Percentiles rank a stretch among this genome's conserved stretches.
phyloP scores from a whole-genome alignment of 139 green algal species.

The Chlorella sp. region DNA sequence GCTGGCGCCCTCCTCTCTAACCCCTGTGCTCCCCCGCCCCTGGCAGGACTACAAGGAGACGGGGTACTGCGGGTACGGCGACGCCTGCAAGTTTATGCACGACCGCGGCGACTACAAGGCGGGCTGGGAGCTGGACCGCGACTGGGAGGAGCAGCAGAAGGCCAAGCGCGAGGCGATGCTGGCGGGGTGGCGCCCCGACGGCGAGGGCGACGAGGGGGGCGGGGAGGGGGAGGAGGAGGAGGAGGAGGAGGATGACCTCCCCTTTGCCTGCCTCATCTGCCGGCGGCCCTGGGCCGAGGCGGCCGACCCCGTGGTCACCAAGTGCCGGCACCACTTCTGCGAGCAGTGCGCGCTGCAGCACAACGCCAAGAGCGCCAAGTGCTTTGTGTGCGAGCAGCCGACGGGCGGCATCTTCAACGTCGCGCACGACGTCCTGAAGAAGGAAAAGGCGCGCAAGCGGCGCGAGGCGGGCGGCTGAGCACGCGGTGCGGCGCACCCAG shows the following conservation, averaged over 20 bases:
- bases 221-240: conserved; percentile 76
- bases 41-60: conserved; percentile 99
- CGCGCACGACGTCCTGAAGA: conserved; percentile 89
- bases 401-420: conserved; percentile 98
- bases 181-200: conserved; percentile 49
- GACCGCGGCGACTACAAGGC: conserved; percentile 98
- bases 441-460: conserved; percentile 52
- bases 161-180: conserved; percentile 62
- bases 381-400: conserved; percentile 85
- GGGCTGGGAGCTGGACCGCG: conserved; percentile 88
- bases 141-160: conserved; percentile 96
- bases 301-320: conserved; percentile 88
- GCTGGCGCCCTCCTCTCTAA: no score
- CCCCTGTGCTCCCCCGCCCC: no score
- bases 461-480: conserved; percentile 7
- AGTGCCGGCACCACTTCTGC: conserved; percentile 98
- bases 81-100: conserved; percentile 99
- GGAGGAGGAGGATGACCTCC: conserved; percentile 87
- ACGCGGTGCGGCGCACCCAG: no score
- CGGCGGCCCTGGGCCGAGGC: conserved; percentile 78
- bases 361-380: conserved; percentile 85
- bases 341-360: conserved; percentile 95
- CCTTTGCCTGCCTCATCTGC: conserved; percentile 96
- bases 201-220: conserved; percentile 62
- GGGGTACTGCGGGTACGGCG: conserved; percentile 94